Evolutionary conservation across 129 eudicot genomes (phyloP).

Genomic region (Lonicera japonica): DNA sequence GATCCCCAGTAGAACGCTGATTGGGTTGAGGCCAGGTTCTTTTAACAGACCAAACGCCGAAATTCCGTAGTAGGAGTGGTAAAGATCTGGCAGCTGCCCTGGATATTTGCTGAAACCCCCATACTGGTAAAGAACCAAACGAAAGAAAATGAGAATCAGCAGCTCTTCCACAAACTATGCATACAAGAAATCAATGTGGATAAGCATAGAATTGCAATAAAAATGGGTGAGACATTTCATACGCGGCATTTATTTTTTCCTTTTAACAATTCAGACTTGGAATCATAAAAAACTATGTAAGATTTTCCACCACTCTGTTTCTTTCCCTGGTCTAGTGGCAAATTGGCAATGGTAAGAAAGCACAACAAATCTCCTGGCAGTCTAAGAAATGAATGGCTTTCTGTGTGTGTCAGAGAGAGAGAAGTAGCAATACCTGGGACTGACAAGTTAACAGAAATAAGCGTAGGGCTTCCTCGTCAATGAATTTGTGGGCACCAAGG

Average conservation of each 20-base stretch:
- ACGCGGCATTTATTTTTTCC: not conserved
- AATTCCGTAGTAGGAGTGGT: constrained; percentile 89
- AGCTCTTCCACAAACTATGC: not conserved
- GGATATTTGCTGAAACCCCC: constrained; percentile 98
- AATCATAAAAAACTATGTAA: too few relatives aligned
- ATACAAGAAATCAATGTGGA: too few relatives aligned
- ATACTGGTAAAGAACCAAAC: constrained; percentile 39
- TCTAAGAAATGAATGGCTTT: too few relatives aligned
- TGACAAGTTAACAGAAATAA: constrained; percentile 73
- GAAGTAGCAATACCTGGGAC: constrained; percentile 52
- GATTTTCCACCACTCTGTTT: too few relatives aligned
- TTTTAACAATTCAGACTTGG: not conserved
- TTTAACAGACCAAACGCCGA: constrained; percentile 85
- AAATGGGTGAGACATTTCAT: too few relatives aligned
- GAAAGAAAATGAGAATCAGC: not conserved
- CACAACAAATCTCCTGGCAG: too few relatives aligned
- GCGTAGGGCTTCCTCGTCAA: constrained; percentile 46
- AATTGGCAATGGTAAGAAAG: too few relatives aligned
- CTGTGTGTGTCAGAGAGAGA: too few relatives aligned
- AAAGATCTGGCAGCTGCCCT: constrained; percentile 69
- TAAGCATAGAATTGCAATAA: too few relatives aligned
- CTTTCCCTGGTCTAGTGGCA: too few relatives aligned
- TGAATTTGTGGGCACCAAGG: constrained; percentile 64
- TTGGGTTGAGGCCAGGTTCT: constrained; percentile 48
- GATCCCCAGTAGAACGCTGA: constrained; percentile 63